phyloP scores from a whole-genome alignment of 345 rosid genomes.

The Syzygium aqueum region DNA sequence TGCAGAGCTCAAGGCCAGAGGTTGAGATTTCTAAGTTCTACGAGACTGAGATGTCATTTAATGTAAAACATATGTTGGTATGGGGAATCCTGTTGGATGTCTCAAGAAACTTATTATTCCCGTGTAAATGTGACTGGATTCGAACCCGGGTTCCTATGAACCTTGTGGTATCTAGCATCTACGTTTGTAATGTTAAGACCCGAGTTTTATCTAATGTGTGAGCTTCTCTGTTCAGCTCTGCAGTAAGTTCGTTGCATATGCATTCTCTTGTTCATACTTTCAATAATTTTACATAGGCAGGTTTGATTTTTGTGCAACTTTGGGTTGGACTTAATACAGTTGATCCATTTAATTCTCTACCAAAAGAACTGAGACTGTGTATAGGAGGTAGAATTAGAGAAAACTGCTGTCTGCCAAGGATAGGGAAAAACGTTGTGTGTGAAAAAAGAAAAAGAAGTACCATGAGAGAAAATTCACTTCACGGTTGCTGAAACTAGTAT shows the following conservation, averaged over 20 bases:
- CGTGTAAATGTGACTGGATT: background rate
- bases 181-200: background rate
- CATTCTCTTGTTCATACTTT: background rate
- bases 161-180: background rate
- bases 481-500: background rate
- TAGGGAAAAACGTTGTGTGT: background rate
- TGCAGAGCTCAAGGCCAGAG: constrained; percentile 92
- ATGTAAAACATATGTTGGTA: background rate
- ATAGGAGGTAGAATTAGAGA: background rate
- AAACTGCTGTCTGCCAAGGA: background rate
- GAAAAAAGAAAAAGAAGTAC: background rate
- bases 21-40: constrained; percentile 15
- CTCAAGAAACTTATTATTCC: background rate
- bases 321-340: background rate
- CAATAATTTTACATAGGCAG: background rate
- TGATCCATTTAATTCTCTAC: background rate
- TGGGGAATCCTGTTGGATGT: background rate
- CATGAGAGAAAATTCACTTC: background rate
- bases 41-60: background rate
- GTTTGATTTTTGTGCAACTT: background rate
- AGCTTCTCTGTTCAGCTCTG: background rate
- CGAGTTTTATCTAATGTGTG: background rate
- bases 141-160: background rate
- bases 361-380: background rate
- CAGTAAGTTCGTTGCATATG: background rate